Percentiles rank a stretch among this genome's conserved stretches.
phyloP scores from a whole-genome alignment of 495 filamentous ascomycete species.

The Aspergillus saccharolyticus region DNA sequence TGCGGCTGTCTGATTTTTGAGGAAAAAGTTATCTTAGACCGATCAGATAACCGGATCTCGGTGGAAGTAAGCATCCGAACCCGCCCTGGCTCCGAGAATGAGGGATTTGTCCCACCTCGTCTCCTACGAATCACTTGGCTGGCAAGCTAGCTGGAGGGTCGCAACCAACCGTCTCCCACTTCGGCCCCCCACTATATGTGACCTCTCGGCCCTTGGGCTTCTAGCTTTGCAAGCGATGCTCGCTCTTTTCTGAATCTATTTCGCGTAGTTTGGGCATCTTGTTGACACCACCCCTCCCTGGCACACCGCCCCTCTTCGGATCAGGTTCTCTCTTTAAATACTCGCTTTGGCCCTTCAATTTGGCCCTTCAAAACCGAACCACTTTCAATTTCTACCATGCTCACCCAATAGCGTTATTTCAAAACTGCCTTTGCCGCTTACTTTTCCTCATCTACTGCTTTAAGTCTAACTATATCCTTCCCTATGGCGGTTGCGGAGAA shows the following conservation, averaged over 20 bases:
- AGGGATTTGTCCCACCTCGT: conserved; percentile 11
- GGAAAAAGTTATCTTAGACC: conserved; percentile 36
- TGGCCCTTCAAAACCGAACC: conserved; percentile 13
- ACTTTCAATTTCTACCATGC: conserved; percentile 16
- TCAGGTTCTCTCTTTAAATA: conserved; percentile 17
- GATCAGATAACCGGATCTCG: conserved; percentile 40
- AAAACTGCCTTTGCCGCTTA: conserved; percentile 6
- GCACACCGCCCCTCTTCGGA: conserved; percentile 29
- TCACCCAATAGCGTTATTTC: conserved; percentile 15
- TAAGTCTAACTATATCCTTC: conserved; percentile 5
- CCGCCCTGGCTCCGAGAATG: conserved; percentile 13
- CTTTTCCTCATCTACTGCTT: conserved; percentile 13
- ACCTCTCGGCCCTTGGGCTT: conserved; percentile 12
- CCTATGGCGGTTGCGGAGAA: conserved; percentile 42
- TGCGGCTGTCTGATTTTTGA: conserved; percentile 13
- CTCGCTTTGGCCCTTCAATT: too few species aligned
- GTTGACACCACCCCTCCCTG: conserved; percentile 29
- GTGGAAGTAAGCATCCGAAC: conserved; percentile 20
- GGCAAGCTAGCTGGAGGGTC: conserved; percentile 9
- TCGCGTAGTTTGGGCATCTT: conserved; percentile 21
- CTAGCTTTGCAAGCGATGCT: conserved; percentile 20
- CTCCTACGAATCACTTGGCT: conserved; percentile 13
- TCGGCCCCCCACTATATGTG: conserved; percentile 5
- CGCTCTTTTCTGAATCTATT: conserved; percentile 11
- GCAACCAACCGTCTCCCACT: conserved; percentile 15